A percentile compares a stretch with the other conserved stretches of the same genome.
Conservation (phyloP, 352 stramenopile genomes). For the Phytophthora kernoviae region DNA sequence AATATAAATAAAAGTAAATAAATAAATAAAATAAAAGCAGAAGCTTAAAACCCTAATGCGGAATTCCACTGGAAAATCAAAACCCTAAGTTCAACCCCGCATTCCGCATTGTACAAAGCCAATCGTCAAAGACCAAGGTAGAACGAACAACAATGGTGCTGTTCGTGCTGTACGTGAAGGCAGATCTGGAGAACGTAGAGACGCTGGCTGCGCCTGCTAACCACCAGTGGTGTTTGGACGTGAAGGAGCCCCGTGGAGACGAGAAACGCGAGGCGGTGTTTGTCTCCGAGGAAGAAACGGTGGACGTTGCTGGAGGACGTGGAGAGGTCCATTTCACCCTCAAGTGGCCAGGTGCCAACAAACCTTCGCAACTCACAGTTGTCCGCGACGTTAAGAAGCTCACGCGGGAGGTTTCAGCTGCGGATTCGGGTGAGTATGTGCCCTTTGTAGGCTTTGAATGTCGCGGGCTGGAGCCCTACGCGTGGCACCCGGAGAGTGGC, state of each 20-base stretch:
- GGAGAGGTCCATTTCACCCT: slow-evolving; percentile 83
- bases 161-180: slow-evolving; percentile 88
- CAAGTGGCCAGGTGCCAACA: slow-evolving; percentile 86
- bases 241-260: slow-evolving; percentile 81
- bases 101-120: background rate
- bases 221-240: slow-evolving; percentile 85
- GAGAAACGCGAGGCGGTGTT: slow-evolving; percentile 80
- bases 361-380: slow-evolving; percentile 81
- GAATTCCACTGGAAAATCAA: background rate
- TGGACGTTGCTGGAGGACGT: slow-evolving; percentile 76
- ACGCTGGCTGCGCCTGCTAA: slow-evolving; percentile 64
- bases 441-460: slow-evolving; percentile 89
- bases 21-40: no score
- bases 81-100: background rate
- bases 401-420: slow-evolving; percentile 55
- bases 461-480: slow-evolving; percentile 78
- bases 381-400: slow-evolving; percentile 89
- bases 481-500: slow-evolving; percentile 81
- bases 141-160: slow-evolving; percentile 64
- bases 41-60: no score
- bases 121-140: background rate
- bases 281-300: slow-evolving; percentile 79
- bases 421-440: slow-evolving; percentile 78
- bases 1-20: no score
- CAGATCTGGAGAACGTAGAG: slow-evolving; percentile 87